phyloP scores from a whole-genome alignment of 2,329 filamentous ascomycete genomes.

The Pseudodiploospora longispora region DNA sequence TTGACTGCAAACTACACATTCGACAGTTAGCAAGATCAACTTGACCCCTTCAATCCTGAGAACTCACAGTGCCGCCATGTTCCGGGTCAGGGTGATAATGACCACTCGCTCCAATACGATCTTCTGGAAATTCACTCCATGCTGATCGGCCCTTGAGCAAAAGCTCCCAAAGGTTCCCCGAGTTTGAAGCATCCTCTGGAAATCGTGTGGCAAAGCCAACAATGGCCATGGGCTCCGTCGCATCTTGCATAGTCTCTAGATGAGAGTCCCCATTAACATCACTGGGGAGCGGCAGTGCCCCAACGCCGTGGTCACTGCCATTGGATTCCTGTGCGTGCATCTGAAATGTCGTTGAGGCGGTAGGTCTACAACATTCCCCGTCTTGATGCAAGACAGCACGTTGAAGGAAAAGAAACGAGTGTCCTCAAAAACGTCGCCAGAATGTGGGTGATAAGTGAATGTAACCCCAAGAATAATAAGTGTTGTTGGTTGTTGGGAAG shows the following conservation, averaged over 20 bases:
- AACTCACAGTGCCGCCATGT: conserved; percentile 2
- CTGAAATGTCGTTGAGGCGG: too few species aligned
- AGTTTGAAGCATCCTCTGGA: background rate
- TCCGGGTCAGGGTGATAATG: conserved; percentile 4
- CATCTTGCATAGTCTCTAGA: background rate
- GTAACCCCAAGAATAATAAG: too few species aligned
- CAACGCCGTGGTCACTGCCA: too few species aligned
- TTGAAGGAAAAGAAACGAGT: too few species aligned
- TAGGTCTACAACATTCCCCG: too few species aligned
- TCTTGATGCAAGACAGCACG: too few species aligned
- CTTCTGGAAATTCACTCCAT: conserved; percentile 3
- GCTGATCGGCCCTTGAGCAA: background rate
- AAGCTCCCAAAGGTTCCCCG: background rate
- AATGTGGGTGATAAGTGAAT: too few species aligned
- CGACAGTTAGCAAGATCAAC: background rate
- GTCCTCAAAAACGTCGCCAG: too few species aligned
- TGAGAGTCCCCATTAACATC: too few species aligned
- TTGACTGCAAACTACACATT: background rate
- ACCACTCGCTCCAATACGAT: background rate
- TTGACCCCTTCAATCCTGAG: background rate
- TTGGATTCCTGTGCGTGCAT: too few species aligned
- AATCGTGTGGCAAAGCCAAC: conserved; percentile 1
- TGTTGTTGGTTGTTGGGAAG: too few species aligned
- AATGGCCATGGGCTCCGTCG: background rate
- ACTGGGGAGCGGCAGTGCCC: too few species aligned